phyloP scores from a whole-genome alignment of 805 yeast genomes.

The Yarrowia sp. region DNA sequence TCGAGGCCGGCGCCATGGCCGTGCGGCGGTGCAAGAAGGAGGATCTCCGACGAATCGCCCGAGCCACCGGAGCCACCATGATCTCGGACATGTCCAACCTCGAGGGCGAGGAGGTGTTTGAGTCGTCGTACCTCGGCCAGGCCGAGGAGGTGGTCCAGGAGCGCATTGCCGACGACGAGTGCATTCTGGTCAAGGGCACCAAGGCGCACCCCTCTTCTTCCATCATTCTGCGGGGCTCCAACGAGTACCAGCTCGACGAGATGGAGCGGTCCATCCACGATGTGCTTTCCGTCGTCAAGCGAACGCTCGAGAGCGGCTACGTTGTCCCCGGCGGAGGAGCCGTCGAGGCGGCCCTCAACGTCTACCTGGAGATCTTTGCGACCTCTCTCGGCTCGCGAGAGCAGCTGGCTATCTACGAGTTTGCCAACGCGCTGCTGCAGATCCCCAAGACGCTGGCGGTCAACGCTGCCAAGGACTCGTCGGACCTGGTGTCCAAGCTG shows the following conservation, averaged over 20 bases:
- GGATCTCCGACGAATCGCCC: conserved; percentile 92
- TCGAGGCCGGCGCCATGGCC: conserved; percentile 89
- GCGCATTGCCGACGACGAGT: conserved; percentile 92
- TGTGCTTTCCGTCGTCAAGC: conserved; percentile 88
- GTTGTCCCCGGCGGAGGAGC: conserved; percentile 99
- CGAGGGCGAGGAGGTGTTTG: conserved; percentile 94
- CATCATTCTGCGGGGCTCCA: conserved; percentile 90
- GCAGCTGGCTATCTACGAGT: conserved; percentile 96
- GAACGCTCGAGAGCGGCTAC: conserved; percentile 89
- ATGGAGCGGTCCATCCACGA: conserved; percentile 98
- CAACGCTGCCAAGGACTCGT: conserved; percentile 96
- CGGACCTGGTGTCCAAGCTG: conserved; percentile 90
- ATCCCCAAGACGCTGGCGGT: conserved; percentile 97
- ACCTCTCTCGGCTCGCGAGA: conserved; percentile 97
- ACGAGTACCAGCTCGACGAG: conserved; percentile 90
- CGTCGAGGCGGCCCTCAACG: conserved; percentile 95
- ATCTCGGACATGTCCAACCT: conserved; percentile 83
- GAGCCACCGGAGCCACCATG: conserved; percentile 96
- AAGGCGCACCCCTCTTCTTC: conserved; percentile 89
- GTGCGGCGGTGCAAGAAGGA: conserved; percentile 97
- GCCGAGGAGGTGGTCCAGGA: conserved; percentile 92
- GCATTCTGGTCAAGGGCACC: conserved; percentile 87
- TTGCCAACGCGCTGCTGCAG: conserved; percentile 82
- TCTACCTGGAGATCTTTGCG: conserved; percentile 93
- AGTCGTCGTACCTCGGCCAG: conserved; percentile 74